Base-by-base conservation (phyloP, 805 yeast genomes). In the Lipomyces starkeyi region DNA sequence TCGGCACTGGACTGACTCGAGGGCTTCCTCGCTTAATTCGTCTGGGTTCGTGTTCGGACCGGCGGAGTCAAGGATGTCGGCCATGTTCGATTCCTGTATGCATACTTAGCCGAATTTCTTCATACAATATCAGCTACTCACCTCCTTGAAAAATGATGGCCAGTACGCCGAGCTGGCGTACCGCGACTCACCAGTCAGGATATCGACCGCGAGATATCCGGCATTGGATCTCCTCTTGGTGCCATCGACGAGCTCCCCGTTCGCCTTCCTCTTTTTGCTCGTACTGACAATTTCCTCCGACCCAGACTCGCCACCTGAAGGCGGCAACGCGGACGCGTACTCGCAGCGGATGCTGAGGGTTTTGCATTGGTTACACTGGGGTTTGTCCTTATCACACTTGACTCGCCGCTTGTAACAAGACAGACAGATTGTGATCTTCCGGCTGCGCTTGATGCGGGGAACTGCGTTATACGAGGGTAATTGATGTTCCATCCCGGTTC, bases 321-420 rank as follows among this genome's bases (percentile, higher is more conserved):
- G 11, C 22, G 40, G 22, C 29, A 52, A 20, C 9, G 20, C 6
- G 47, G 35, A 34, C 29, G 34, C 29, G 49, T 65, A 68, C 52
- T 64, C 65, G 54, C 71, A 68, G 11, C 14, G 17, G 2, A 65
- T 68, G 27, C 60, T 62, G 54, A 64, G 49, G n/a, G 69, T 57
- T 20, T n/a, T 25, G 61, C 71, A 68, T 27, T 58, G 68, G 29
- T 53, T 35, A 54, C 71, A 68, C 22, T 37, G 49, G n/a, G 71
- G 71, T 47, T 49, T 58, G 40, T 8, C 52, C 34, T 62, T 61
- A 52, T 65, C 63, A 56, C 71, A 68, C 25, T 65, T 64, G 29
- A 68, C 71, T 29, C 66, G 70, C 47, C 71, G 54, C 17, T 63
- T 40, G 55, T 68, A 68, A 59, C 71, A 68, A 11, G 68, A 58